Evolutionary conservation across 768 basidiomycete genomes (phyloP), one percentile per base, ranked within the genome.

Genomic region (Guyanaporus albipodus): DNA sequence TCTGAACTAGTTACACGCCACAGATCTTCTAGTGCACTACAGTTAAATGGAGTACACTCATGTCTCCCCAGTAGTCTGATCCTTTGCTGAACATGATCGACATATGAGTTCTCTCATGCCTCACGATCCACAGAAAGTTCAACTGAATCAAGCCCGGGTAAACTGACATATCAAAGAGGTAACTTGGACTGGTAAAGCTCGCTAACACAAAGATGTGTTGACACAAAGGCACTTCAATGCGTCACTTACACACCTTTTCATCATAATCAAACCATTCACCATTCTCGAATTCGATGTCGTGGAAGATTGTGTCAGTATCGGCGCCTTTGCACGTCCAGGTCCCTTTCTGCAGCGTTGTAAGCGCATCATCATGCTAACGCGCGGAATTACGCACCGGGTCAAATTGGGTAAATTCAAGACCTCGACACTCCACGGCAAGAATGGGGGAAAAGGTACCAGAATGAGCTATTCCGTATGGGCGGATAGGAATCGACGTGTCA

Each of bases 251-350:
- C 50, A 85, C 91, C 77, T 92, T 91, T 64, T 95, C 91, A 55
- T 95, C 91, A 55, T 95, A 95, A 57, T 93, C 91, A 11, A 73
- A 78, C 92, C 92, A 95, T 48, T 64, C 62, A 62, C 83, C 81
- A 0, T 58, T 44, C 23, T 46, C 27, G 39, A 61, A 69, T 26
- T 84, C 81, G n/a, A 89, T 74, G 3, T 89, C 80, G 8, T 68
- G 38, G 59, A 93, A 93, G 4, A 62, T 44, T 0, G 77, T 77
- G 6, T 77, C 76, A 1, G 72, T 73, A 31, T 73, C 76, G 4
- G 61, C 62, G 7, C 92, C 91, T 34, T 73, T 72, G 55, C 87
- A 90, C 57, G 74, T 79, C 91, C 91, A 95, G 1, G 57, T 67
- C 0, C 91, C 91, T 36, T 31, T 54, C 88, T 93, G 50, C 8